phyloP scores from a whole-genome alignment of 257 asterid genomes.

The Nicotiana attenuata region DNA sequence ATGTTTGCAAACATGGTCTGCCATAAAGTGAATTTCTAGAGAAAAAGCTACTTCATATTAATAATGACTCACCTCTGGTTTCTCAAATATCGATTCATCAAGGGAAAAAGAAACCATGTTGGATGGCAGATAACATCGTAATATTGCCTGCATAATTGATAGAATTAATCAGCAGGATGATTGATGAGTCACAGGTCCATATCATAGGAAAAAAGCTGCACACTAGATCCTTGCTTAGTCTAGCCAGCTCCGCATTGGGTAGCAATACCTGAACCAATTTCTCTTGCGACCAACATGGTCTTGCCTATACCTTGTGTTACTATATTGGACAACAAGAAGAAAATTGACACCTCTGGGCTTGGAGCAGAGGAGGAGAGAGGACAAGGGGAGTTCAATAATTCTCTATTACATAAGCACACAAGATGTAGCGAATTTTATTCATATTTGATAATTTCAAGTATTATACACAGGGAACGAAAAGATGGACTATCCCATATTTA shows the following conservation, averaged over 20 bases:
- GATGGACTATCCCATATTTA: background rate
- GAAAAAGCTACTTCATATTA: background rate
- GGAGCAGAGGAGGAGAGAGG: background rate
- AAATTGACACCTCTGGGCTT: background rate
- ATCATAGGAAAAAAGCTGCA: slow-evolving; percentile 1
- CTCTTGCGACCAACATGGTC: background rate
- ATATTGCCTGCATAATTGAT: slow-evolving; percentile 55
- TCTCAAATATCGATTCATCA: slow-evolving; percentile 52
- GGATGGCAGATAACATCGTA: slow-evolving; percentile 88
- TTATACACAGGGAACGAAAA: background rate
- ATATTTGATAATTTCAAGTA: background rate
- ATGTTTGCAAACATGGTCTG: too few relatives aligned
- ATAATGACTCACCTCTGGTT: slow-evolving; percentile 70
- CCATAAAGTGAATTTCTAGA: background rate
- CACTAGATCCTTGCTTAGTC: slow-evolving; percentile 80
- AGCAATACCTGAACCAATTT: slow-evolving; percentile 49
- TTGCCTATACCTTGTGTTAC: background rate
- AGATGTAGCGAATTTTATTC: background rate
- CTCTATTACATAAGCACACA: background rate
- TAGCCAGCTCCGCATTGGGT: slow-evolving; percentile 83
- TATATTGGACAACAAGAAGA: background rate
- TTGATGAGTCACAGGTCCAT: background rate
- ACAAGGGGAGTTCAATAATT: background rate
- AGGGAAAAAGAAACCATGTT: slow-evolving; percentile 87
- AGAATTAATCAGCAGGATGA: background rate